phyloP scores from a whole-genome alignment of 208 protist genomes.

The Acanthamoeba royreba region DNA sequence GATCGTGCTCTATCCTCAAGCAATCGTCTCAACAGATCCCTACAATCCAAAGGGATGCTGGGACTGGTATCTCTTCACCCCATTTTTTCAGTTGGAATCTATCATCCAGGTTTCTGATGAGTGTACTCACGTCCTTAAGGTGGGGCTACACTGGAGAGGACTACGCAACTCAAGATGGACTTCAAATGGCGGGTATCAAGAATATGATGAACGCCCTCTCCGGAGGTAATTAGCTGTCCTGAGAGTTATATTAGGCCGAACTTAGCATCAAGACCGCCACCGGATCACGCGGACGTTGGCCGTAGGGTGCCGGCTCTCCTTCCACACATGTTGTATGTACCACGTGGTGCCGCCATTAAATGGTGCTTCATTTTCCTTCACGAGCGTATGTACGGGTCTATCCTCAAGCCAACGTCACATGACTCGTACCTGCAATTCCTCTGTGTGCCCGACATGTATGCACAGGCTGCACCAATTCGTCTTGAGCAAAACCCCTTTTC shows the following conservation, averaged over 20 bases:
- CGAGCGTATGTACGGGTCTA: too few relatives aligned
- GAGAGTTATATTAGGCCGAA: neutral
- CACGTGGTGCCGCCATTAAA: too few relatives aligned
- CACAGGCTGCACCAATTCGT: too few relatives aligned
- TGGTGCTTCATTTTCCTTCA: too few relatives aligned
- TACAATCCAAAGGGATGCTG: slow-evolving; percentile 56
- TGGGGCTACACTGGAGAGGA: slow-evolving; percentile 19
- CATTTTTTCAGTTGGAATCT: neutral
- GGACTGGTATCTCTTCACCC: slow-evolving; percentile 50
- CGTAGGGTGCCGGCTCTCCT: too few relatives aligned
- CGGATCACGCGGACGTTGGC: neutral
- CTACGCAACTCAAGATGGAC: neutral
- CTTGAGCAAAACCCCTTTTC: too few relatives aligned
- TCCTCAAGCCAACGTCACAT: too few relatives aligned
- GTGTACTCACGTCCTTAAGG: neutral
- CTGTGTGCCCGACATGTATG: too few relatives aligned
- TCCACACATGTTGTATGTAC: too few relatives aligned
- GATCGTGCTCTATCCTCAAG: slow-evolving; percentile 56
- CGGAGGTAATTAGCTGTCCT: neutral
- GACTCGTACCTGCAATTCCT: too few relatives aligned
- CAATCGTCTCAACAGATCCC: neutral
- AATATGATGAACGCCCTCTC: neutral
- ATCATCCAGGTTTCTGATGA: neutral
- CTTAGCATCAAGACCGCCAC: too few relatives aligned
- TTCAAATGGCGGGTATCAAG: neutral